Conservation (phyloP, 1,284 basidiomycete genomes). For the Microstroma glucosiphilum region DNA sequence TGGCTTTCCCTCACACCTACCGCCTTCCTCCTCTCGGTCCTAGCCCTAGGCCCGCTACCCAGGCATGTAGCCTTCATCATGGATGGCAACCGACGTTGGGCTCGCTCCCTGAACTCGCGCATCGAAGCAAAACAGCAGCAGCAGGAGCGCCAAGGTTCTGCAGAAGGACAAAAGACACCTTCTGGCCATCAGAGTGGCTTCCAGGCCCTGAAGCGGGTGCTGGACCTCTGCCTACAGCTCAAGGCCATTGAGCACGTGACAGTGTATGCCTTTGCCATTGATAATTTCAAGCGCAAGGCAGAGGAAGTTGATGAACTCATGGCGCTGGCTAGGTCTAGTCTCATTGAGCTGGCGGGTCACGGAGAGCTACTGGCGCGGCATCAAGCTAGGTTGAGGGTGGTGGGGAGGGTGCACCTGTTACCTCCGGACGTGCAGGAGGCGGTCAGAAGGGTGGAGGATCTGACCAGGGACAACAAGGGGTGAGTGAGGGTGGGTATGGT, state of each 20-base stretch:
- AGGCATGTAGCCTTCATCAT: conserved; percentile 91
- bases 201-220: conserved; percentile 63
- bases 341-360: conserved; percentile 72
- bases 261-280: conserved; percentile 92
- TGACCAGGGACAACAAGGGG: conserved; percentile 71
- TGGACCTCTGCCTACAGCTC: conserved; percentile 43
- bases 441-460: conserved; percentile 66
- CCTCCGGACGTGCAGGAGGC: conserved; percentile 69
- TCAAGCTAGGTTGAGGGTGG: conserved; percentile 75
- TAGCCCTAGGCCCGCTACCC: conserved; percentile 69
- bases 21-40: conserved; percentile 14
- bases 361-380: conserved; percentile 58
- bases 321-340: conserved; percentile 71
- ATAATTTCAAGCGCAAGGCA: conserved; percentile 85
- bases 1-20: conserved; percentile 4
- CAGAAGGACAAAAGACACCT: neutral
- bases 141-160: conserved; percentile 50
- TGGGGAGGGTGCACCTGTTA: conserved; percentile 72
- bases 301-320: conserved; percentile 85
- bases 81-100: conserved; percentile 94
- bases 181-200: conserved; percentile 75
- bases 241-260: conserved; percentile 60
- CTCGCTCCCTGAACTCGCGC: conserved; percentile 54
- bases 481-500: conserved; percentile 50
- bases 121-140: conserved; percentile 18